Evolutionary conservation across 257 asterid species (phyloP), one percentile per base, ranked within the genome.

Genomic region (Solanum ossicruentum): DNA sequence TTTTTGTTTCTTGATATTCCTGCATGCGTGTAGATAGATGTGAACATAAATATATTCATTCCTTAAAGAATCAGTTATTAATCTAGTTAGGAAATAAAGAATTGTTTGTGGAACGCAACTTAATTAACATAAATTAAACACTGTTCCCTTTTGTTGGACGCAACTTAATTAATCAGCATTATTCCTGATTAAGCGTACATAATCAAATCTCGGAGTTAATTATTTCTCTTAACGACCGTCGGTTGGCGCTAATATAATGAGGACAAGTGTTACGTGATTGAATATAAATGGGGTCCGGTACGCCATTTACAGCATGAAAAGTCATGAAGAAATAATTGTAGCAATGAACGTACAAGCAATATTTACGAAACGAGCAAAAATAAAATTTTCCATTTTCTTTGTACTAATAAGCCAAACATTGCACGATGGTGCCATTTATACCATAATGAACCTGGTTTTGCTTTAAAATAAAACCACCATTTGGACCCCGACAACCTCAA

Each of bases 361-460:
- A 47, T 5, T 13, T 7, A 49, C 12, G 45, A 49, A 70, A 51
- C 23, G 47, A 23, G 23, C 45, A 75, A 51, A 75, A 57, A 23
- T 61, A 51, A 15, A 23, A 11, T 3, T 17, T 23, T 73, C 1
- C 55, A 9, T 70, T 39, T 21, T 4, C 5, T 71, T 41, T n/a
- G 12, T 36, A 73, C 57, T 79, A 55, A 55, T 73, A 72, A 72
- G 75, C 78, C 88, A 86, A 58, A 85, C 70, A 49, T 41, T 32
- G 54, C 28, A 75, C 57, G 47, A 36, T 69, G 12, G 72, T 69
- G 84, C 26, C 82, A 75, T 87, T 78, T 82, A 89, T 87, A 87
- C 15, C 85, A 84, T 80, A 79, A 84, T 80, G 82, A 84, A 52
- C 36, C 75, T 49, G 39, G 56, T 51, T 77, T 83, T 58, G 23